These are phyloP conservation scores for Panicum virgatum DNA, from an alignment of 202 grass and related monocot genomes.

Conservation along the genomic window DNA sequence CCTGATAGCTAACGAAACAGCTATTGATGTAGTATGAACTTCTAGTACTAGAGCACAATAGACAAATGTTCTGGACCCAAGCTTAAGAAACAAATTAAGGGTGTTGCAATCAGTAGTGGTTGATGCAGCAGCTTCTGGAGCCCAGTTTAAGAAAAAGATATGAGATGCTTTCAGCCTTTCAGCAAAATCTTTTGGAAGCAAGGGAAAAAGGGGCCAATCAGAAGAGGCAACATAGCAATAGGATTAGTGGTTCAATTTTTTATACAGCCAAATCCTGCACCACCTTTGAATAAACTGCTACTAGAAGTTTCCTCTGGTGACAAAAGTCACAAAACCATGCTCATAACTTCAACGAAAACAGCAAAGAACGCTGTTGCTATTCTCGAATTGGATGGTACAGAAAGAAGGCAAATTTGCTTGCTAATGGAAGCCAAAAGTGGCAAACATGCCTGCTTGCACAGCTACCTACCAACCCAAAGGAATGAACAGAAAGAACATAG, in stretches of 20 bases:
- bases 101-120: slow-evolving; percentile 9
- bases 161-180: slow-evolving; percentile 30
- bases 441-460: not conserved
- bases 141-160: slow-evolving; percentile 18
- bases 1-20: not conserved
- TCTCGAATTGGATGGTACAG: not conserved
- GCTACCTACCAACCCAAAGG: not conserved
- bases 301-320: slow-evolving; percentile 13
- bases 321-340: not conserved
- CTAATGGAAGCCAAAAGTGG: slow-evolving; percentile 23
- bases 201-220: not conserved
- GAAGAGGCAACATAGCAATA: not conserved
- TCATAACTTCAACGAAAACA: not conserved
- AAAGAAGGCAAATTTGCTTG: not conserved
- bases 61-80: slow-evolving; percentile 18
- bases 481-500: not conserved
- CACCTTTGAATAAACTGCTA: slow-evolving; percentile 16
- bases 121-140: slow-evolving; percentile 26
- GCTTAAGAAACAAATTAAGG: slow-evolving; percentile 29
- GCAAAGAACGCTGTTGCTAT: not conserved
- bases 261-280: not conserved
- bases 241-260: slow-evolving; percentile 4
- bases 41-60: not conserved
- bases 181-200: slow-evolving; percentile 19
- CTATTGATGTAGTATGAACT: not conserved